These are phyloP conservation scores for Chondrostereum purpureum DNA, from an alignment of 1,284 basidiomycete genomes.

Conservation along the genomic window DNA sequence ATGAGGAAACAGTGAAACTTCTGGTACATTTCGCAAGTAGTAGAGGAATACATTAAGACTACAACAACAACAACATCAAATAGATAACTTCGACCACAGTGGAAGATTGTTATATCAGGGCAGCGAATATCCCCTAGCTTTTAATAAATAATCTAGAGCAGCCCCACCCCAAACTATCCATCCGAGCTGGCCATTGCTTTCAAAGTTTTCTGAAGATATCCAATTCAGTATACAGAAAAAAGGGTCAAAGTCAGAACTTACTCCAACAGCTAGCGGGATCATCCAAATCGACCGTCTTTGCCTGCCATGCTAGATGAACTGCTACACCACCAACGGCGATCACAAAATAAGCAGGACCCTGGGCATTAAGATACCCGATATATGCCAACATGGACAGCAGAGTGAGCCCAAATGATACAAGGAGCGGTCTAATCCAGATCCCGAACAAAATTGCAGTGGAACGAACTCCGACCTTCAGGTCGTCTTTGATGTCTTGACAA, in stretches of 20 bases:
- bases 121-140: no score
- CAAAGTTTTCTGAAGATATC: slow-evolving; percentile 34
- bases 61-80: no score
- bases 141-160: slow-evolving; percentile 32
- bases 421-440: slow-evolving; percentile 31
- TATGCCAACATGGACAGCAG: background rate
- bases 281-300: background rate
- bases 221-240: background rate
- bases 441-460: slow-evolving; percentile 53
- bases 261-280: background rate
- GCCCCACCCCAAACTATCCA: slow-evolving; percentile 44
- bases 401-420: slow-evolving; percentile 33
- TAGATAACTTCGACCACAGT: no score
- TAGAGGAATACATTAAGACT: no score
- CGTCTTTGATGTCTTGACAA: slow-evolving; percentile 50
- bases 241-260: background rate
- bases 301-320: background rate
- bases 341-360: background rate
- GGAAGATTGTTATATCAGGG: no score
- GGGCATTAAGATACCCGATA: background rate
- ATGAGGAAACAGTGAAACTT: no score
- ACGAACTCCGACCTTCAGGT: slow-evolving; percentile 46
- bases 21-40: no score
- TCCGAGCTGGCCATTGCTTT: slow-evolving; percentile 42
- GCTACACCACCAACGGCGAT: background rate